These are phyloP conservation scores for Myochromella boudieri DNA, from an alignment of 768 basidiomycete genomes.

Conservation along the genomic window DNA sequence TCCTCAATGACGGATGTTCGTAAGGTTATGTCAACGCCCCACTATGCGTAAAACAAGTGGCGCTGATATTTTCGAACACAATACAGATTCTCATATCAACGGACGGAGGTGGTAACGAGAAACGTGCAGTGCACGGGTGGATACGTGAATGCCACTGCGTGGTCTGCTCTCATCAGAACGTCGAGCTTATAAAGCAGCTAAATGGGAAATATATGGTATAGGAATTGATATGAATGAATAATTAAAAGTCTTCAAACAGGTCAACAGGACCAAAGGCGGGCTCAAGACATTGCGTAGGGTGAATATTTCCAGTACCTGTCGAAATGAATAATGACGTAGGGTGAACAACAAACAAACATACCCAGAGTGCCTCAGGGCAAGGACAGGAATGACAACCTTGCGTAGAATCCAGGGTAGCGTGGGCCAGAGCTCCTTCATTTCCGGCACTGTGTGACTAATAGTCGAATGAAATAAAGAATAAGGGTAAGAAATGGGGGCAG, in stretches of 20 bases:
- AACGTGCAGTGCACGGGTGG: too few species aligned
- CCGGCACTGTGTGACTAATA: constrained; percentile 35
- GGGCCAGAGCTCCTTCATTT: constrained; percentile 36
- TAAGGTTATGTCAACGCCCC: too few species aligned
- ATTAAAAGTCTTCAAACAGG: not conserved
- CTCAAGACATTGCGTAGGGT: constrained; percentile 29
- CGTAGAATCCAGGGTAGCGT: constrained; percentile 36
- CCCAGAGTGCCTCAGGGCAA: constrained; percentile 35
- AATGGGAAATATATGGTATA: not conserved
- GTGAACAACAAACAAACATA: constrained; percentile 15
- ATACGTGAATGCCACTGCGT: too few species aligned
- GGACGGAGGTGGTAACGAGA: too few species aligned
- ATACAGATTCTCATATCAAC: too few species aligned
- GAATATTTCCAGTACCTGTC: constrained; percentile 39
- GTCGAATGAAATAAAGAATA: not conserved
- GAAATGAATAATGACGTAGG: not conserved
- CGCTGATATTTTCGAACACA: too few species aligned
- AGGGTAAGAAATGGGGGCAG: not conserved
- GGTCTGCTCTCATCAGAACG: not conserved
- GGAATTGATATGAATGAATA: not conserved
- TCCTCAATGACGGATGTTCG: too few species aligned
- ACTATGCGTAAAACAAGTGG: too few species aligned
- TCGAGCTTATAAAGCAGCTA: not conserved
- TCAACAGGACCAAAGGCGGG: not conserved
- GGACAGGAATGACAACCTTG: constrained; percentile 32